Base-by-base conservation (phyloP, 441 rosid species). In the Arabidopsis lyrata region DNA sequence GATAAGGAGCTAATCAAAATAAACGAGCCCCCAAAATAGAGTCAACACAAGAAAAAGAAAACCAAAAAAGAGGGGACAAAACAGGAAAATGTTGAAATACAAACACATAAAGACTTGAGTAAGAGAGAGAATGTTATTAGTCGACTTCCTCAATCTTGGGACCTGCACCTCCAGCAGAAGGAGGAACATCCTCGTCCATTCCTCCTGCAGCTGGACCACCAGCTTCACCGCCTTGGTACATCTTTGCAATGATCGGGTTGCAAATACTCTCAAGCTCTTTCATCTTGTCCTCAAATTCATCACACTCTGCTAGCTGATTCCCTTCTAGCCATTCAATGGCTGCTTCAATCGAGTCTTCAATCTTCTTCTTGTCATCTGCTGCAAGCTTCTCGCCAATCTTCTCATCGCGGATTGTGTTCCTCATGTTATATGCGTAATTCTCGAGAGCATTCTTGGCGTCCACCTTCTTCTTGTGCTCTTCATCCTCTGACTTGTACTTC, bases 231-330 rank as follows among this genome's bases (percentile, higher is more conserved):
- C 91, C 91, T 61, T 82, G 91, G 62, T 87, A 85, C 89, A 87
- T 85, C 81, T 84, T 87, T 0, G 91, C 89, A 0, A 85, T 85
- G 71, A 87, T 85, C 6, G 89, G 89, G 78, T 85, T 87, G 82
- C 87, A 87, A n/a, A 84, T 76, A 75, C 87, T 80, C 80, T 85
- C 91, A 14, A 87, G 71, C 62, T 87, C 91, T 63, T 85, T 85
- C 88, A 87, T 85, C 78, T 83, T 85, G 80, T 87, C 87, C 58
- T 85, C 88, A 0, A 87, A 87, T 27, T 85, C 88, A 9, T 87
- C 91, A 10, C 86, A 80, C 66, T 83, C 87, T 0, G 91, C 91
- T 6, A 85, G 77, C 61, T 85, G 86, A 70, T 87, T 85, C 31
- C 70, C 75, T 55, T 87, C 91, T 8, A 87, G 68, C 92, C 92